These are phyloP conservation scores for Sarcocystis neurona DNA, from an alignment of 169 alveolate species.

Conservation along the genomic window DNA sequence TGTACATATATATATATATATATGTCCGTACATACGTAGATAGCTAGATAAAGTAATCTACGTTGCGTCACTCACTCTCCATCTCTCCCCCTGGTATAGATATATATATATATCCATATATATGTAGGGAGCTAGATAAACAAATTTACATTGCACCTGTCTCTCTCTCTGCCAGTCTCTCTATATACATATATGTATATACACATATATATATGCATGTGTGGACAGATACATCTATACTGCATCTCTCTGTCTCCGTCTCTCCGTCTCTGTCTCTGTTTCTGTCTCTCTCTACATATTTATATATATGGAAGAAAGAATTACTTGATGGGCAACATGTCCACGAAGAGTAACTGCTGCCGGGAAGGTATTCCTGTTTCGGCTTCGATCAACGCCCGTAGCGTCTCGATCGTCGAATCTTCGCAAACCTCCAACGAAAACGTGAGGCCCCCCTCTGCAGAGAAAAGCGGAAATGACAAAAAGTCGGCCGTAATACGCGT, in stretches of 20 bases:
- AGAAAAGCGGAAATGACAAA: not conserved
- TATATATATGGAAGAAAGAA: not conserved
- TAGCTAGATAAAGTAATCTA: not conserved
- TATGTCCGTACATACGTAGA: not conserved
- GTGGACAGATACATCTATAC: not conserved
- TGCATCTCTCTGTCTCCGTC: not conserved
- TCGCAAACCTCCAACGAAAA: constrained; percentile 28
- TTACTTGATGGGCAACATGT: not conserved
- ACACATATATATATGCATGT: not conserved
- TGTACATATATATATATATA: too few relatives aligned
- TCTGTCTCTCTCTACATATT: not conserved
- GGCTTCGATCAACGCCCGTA: constrained; percentile 14
- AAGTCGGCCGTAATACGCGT: too few relatives aligned
- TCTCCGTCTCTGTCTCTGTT: not conserved
- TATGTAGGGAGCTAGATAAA: too few relatives aligned
- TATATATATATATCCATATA: too few relatives aligned
- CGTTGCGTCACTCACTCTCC: too few relatives aligned
- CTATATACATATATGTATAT: not conserved
- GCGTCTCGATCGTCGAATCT: not conserved
- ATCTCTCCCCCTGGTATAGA: too few relatives aligned
- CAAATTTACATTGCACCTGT: too few relatives aligned
- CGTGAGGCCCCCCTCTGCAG: not conserved
- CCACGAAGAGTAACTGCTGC: not conserved
- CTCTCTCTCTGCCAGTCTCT: not conserved
- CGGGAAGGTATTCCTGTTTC: not conserved